Evolutionary conservation across 106 monocot species (phyloP).

Genomic region (Dioscorea zingiberensis): DNA sequence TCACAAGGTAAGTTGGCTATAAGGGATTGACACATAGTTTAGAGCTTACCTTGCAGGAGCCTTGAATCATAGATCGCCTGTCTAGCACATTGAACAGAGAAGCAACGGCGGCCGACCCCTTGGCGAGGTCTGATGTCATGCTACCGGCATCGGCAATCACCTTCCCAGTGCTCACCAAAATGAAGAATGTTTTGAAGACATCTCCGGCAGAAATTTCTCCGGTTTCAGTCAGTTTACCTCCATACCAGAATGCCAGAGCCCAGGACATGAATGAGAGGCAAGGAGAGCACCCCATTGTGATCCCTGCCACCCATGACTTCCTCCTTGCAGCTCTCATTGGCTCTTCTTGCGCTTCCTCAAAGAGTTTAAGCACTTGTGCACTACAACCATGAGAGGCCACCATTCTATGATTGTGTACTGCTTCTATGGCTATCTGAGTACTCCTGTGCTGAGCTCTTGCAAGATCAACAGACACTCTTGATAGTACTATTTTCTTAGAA

Average conservation of each 20-base stretch:
- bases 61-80: constrained; percentile 35
- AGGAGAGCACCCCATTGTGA: constrained; percentile 50
- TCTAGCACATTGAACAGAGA: constrained; percentile 69
- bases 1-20: too few relatives aligned
- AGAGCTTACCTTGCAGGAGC: constrained; percentile 19
- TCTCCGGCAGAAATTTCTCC: constrained; percentile 46
- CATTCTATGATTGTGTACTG: constrained; percentile 64
- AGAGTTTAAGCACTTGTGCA: constrained; percentile 40
- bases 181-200: constrained; percentile 85
- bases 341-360: constrained; percentile 60
- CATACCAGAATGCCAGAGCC: constrained; percentile 89
- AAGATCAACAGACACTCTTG: constrained; percentile 33
- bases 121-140: constrained; percentile 86
- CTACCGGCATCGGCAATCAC: constrained; percentile 76
- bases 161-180: constrained; percentile 79
- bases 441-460: constrained; percentile 47
- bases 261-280: constrained; percentile 58
- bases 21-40: too few relatives aligned
- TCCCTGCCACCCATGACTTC: constrained; percentile 64
- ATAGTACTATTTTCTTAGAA: constrained; percentile 41
- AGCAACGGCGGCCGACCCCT: constrained; percentile 54
- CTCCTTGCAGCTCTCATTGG: constrained; percentile 37
- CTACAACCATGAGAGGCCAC: constrained; percentile 52
- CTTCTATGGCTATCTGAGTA: constrained; percentile 67
- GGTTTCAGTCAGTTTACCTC: constrained; percentile 40